Evolutionary conservation across 768 basidiomycete species (phyloP).

Genomic region (Naematelia encephala): DNA sequence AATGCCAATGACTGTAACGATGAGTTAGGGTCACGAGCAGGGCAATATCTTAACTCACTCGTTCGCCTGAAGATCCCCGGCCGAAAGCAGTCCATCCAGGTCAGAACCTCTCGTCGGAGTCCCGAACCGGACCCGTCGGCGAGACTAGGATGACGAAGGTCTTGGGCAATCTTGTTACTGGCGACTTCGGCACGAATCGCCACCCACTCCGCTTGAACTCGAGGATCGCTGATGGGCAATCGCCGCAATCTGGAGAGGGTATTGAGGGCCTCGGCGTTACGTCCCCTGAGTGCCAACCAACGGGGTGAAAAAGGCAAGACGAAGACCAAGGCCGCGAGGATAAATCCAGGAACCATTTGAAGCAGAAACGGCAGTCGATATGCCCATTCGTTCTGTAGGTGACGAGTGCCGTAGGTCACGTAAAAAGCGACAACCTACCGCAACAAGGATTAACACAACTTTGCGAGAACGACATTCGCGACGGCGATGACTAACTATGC

Average conservation of each 20-base stretch:
- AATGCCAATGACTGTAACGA: conserved; percentile 16
- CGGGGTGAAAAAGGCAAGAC: conserved; percentile 22
- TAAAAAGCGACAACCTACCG: not conserved
- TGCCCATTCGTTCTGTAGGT: conserved; percentile 6
- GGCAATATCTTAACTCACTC: no score
- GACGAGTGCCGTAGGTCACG: not conserved
- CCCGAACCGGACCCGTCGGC: not conserved
- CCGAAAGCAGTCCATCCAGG: not conserved
- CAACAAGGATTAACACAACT: no score
- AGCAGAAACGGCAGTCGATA: conserved; percentile 13
- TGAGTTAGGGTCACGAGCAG: no score
- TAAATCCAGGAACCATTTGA: conserved; percentile 2
- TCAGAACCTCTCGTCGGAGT: not conserved
- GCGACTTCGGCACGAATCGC: conserved; percentile 14
- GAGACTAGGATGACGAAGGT: conserved; percentile 10
- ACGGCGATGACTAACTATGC: no score
- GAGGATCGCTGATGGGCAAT: conserved; percentile 7
- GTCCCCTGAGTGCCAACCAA: conserved; percentile 26
- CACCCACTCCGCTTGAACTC: conserved; percentile 27
- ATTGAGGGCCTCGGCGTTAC: conserved; percentile 17
- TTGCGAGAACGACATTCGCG: no score
- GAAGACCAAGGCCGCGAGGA: conserved; percentile 9
- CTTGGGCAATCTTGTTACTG: conserved; percentile 4
- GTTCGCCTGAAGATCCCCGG: not conserved
- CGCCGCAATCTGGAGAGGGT: conserved; percentile 15